Evolutionary conservation across 1,139 yeast species (phyloP).

Genomic region (Suzukiozyma palmioleophila): DNA sequence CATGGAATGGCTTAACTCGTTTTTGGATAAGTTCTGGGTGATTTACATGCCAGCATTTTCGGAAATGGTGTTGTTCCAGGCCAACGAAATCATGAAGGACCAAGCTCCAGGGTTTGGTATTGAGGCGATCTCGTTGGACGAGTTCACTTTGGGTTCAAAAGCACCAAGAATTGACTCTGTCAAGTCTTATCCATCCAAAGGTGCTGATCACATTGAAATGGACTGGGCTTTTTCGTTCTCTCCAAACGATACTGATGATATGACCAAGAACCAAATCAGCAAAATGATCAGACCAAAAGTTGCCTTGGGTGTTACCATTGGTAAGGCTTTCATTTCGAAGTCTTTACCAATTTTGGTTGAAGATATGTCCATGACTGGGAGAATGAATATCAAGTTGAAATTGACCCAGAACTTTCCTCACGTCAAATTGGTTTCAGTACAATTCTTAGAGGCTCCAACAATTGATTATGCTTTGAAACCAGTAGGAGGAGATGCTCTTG

Average conservation of each 20-base stretch:
- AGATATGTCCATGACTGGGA: constrained; percentile 71
- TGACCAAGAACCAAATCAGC: constrained; percentile 70
- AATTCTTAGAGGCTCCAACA: constrained; percentile 70
- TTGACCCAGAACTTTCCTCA: constrained; percentile 68
- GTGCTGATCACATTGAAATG: constrained; percentile 67
- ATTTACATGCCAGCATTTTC: constrained; percentile 82
- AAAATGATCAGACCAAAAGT: constrained; percentile 75
- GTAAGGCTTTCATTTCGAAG: constrained; percentile 73
- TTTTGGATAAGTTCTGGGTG: constrained; percentile 77
- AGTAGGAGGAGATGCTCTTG: constrained; percentile 83
- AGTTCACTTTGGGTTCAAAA: constrained; percentile 74
- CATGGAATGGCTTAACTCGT: constrained; percentile 76
- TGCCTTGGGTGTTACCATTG: constrained; percentile 72
- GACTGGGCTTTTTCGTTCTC: constrained; percentile 79
- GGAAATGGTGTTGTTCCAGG: constrained; percentile 65
- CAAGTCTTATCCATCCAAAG: constrained; percentile 65
- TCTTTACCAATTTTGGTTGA: constrained; percentile 73
- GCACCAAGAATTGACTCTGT: constrained; percentile 72
- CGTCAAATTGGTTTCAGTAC: constrained; percentile 64
- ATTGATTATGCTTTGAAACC: constrained; percentile 79
- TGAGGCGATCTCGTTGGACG: constrained; percentile 65
- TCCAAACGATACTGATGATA: constrained; percentile 76
- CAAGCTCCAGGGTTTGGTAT: constrained; percentile 81
- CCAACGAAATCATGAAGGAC: constrained; percentile 62
- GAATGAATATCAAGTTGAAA: constrained; percentile 62